phyloP scores from a whole-genome alignment of 495 filamentous ascomycete species.

The Hypoxylon lienhwacheense region DNA sequence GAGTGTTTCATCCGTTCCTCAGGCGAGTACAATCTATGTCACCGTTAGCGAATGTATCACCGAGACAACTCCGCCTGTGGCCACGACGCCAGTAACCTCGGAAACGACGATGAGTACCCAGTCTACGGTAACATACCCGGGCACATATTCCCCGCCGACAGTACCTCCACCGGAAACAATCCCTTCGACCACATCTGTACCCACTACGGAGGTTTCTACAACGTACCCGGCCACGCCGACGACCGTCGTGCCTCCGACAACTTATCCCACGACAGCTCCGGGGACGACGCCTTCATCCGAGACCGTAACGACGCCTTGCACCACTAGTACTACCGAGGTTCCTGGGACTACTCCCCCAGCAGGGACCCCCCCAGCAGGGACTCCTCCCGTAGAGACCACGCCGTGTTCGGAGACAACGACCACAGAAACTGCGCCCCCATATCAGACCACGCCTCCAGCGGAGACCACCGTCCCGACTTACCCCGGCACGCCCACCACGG shows the following conservation, averaged over 20 bases:
- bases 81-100: background rate
- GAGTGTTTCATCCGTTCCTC: too few relatives aligned
- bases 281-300: conserved; percentile 5
- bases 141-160: background rate
- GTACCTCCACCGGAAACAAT: conserved; percentile 4
- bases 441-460: conserved; percentile 4
- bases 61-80: background rate
- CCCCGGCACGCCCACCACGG: background rate
- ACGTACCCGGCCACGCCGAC: too few relatives aligned
- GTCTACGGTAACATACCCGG: background rate
- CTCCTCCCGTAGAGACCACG: background rate
- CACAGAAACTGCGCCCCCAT: too few relatives aligned
- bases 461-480: background rate
- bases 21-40: background rate
- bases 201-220: background rate
- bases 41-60: too few relatives aligned
- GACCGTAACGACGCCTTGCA: background rate
- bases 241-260: too few relatives aligned
- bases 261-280: conserved; percentile 4
- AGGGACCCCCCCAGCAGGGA: background rate
- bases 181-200: background rate
- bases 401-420: background rate
- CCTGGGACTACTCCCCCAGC: background rate
- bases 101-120: background rate
- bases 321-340: background rate